phyloP scores from a whole-genome alignment of 2,329 filamentous ascomycete genomes.

The Monilinia aucupariae region DNA sequence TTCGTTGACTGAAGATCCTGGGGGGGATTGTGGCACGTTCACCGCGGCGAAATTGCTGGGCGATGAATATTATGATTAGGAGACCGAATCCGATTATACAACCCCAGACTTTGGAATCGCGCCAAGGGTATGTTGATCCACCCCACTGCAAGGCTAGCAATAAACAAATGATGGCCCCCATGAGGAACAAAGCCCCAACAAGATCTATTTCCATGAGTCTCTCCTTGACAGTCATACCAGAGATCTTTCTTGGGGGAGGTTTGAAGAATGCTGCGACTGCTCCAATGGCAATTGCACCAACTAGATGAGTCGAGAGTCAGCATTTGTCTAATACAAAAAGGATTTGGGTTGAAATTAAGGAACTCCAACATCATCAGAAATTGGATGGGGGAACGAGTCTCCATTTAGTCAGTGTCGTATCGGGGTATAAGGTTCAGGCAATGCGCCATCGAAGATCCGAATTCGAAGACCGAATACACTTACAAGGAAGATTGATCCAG shows the following conservation, averaged over 20 bases:
- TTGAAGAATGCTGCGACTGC: constrained; percentile 43
- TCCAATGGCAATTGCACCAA: constrained; percentile 38
- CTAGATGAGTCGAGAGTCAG: constrained; percentile 36
- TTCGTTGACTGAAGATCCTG: constrained; percentile 40
- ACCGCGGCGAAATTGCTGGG: constrained; percentile 41
- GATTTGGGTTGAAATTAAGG: constrained; percentile 17
- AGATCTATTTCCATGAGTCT: constrained; percentile 45
- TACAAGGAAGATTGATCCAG: constrained; percentile 38
- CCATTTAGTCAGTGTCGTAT: not conserved
- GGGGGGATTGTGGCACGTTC: constrained; percentile 47
- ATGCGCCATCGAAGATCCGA: not conserved
- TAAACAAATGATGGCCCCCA: constrained; percentile 42
- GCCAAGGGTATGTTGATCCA: constrained; percentile 43
- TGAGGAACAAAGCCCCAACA: constrained; percentile 42
- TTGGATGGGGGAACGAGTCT: not conserved
- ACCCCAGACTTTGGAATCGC: constrained; percentile 40
- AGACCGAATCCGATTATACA: constrained; percentile 40
- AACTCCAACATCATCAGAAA: not conserved
- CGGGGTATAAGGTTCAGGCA: not conserved
- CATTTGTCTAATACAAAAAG: not conserved
- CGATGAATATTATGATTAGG: constrained; percentile 37
- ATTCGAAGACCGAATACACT: not conserved
- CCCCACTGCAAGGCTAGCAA: constrained; percentile 47
- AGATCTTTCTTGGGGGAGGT: constrained; percentile 36
- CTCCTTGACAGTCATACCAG: constrained; percentile 34